phyloP scores from a whole-genome alignment of 1,139 yeast species.

The Geotrichum klebahnii region DNA sequence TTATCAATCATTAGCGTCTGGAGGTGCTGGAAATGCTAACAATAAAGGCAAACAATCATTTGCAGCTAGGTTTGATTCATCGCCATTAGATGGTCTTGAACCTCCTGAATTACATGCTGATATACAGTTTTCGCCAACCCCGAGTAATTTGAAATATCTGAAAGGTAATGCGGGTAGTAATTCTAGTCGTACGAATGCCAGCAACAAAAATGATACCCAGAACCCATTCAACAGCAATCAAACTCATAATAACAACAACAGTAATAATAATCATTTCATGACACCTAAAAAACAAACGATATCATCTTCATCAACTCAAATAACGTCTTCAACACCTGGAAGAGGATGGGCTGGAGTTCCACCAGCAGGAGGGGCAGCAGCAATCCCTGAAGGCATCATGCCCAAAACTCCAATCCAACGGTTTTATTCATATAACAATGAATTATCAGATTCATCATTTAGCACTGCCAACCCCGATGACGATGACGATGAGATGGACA shows the following conservation, averaged over 20 bases:
- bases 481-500: slow-evolving; percentile 22
- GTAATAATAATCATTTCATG: neutral
- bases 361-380: slow-evolving; percentile 1
- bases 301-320: neutral
- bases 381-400: no score
- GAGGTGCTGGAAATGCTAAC: neutral
- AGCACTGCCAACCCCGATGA: slow-evolving; percentile 15
- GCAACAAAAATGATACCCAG: neutral
- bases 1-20: neutral
- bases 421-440: slow-evolving; percentile 10
- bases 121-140: slow-evolving; percentile 13
- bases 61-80: slow-evolving; percentile 19
- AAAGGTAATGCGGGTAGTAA: neutral
- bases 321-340: no score
- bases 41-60: slow-evolving; percentile 8
- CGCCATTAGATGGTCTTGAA: slow-evolving; percentile 16
- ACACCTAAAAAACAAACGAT: slow-evolving; percentile 2
- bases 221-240: neutral
- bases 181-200: neutral
- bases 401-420: slow-evolving; percentile 18
- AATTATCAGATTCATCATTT: slow-evolving; percentile 4
- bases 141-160: neutral
- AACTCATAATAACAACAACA: neutral
- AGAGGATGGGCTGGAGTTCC: no score
- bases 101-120: slow-evolving; percentile 18